Conservation (phyloP, 176 grass and related monocot species). For the Musa itinerans region DNA sequence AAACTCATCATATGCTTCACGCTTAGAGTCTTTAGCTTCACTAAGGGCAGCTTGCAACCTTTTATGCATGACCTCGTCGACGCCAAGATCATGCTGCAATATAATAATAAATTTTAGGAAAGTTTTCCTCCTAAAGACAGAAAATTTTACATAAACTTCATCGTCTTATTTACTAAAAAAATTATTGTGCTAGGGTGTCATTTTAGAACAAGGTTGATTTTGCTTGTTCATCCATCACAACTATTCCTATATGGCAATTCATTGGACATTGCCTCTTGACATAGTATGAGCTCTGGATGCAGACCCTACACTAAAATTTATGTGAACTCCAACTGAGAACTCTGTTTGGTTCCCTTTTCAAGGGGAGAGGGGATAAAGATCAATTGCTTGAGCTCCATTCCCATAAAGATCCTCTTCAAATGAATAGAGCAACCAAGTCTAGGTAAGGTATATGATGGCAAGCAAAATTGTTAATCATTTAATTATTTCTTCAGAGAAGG, state of each 20-base stretch:
- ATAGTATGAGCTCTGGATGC: neutral
- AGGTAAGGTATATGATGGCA: neutral
- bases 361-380: too few species aligned
- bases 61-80: slow-evolving; percentile 28
- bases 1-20: slow-evolving; percentile 44
- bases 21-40: slow-evolving; percentile 31
- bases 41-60: slow-evolving; percentile 25
- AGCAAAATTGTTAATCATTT: neutral
- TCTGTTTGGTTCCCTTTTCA: too few species aligned
- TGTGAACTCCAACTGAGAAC: too few species aligned
- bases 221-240: neutral
- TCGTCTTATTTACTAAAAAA: neutral
- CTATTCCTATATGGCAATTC: neutral
- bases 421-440: too few species aligned
- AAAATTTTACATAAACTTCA: neutral
- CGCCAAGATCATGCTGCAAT: slow-evolving; percentile 24
- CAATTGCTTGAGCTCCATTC: too few species aligned
- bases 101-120: neutral
- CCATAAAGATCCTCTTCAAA: too few species aligned
- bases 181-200: neutral
- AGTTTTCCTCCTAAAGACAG: neutral
- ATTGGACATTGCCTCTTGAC: neutral
- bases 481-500: neutral
- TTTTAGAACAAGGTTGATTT: neutral
- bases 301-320: too few species aligned